phyloP scores from a whole-genome alignment of 768 basidiomycete species.

The Lepiota subincarnata region DNA sequence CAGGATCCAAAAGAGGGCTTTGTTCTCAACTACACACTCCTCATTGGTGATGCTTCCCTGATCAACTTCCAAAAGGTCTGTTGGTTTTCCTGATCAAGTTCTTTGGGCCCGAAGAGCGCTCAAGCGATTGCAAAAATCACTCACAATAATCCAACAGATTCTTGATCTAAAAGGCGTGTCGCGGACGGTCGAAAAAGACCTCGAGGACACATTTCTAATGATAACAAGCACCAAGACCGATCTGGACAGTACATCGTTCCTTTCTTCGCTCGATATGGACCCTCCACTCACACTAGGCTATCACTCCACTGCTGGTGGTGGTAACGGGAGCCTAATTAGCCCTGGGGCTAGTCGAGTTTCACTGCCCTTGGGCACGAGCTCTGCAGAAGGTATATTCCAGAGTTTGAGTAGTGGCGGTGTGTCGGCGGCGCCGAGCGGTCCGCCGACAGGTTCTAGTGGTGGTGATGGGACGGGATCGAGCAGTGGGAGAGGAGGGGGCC shows the following conservation, averaged over 20 bases:
- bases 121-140: background rate
- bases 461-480: slow-evolving; percentile 26
- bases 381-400: slow-evolving; percentile 54
- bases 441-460: slow-evolving; percentile 57
- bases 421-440: slow-evolving; percentile 62
- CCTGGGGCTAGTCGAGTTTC: slow-evolving; percentile 62
- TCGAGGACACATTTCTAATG: slow-evolving; percentile 88
- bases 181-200: slow-evolving; percentile 78
- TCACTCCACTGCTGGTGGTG: slow-evolving; percentile 1
- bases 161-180: slow-evolving; percentile 93
- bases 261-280: slow-evolving; percentile 95
- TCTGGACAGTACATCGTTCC: slow-evolving; percentile 85
- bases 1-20: slow-evolving; percentile 93
- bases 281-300: slow-evolving; percentile 47
- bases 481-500: slow-evolving; percentile 12
- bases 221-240: slow-evolving; percentile 91
- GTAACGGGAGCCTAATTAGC: slow-evolving; percentile 53
- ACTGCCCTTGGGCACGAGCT: slow-evolving; percentile 37
- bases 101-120: too few species aligned
- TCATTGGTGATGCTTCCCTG: slow-evolving; percentile 93
- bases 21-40: slow-evolving; percentile 90
- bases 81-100: background rate
- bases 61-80: slow-evolving; percentile 96
- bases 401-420: slow-evolving; percentile 36
- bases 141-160: slow-evolving; percentile 53